Conservation (phyloP, 371 early-diverging fungal genomes). For the Fennellomyces sp. region DNA sequence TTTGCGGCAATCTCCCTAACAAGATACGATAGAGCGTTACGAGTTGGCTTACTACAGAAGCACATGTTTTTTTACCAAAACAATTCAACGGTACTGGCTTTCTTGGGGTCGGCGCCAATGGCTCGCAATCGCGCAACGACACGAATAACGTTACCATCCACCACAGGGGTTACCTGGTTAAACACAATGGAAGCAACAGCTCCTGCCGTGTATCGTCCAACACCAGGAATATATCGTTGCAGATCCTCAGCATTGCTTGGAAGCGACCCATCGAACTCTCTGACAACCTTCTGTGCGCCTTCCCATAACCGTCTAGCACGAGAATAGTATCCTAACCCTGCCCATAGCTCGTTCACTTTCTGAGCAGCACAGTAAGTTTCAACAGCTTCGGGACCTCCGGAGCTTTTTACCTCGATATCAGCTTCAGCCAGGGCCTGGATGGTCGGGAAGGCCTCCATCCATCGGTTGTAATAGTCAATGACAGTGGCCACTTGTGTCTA, state of each 20-base stretch:
- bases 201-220: conserved; percentile 70
- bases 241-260: conserved; percentile 63
- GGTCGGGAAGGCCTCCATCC: conserved; percentile 83
- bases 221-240: conserved; percentile 71
- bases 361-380: conserved; percentile 6
- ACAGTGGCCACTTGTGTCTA: conserved; percentile 80
- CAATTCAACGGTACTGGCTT: conserved; percentile 54
- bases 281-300: conserved; percentile 69
- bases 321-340: conserved; percentile 85
- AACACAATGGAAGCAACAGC: conserved; percentile 82
- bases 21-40: neutral
- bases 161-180: conserved; percentile 61
- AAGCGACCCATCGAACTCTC: conserved; percentile 56
- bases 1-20: conserved; percentile 61
- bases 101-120: conserved; percentile 74
- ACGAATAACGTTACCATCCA: conserved; percentile 86
- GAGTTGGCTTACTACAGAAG: neutral
- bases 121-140: conserved; percentile 73
- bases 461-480: conserved; percentile 70
- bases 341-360: conserved; percentile 76
- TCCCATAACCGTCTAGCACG: conserved; percentile 75
- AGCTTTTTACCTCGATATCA: conserved; percentile 58
- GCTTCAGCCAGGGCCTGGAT: conserved; percentile 69
- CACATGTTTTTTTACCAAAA: conserved; percentile 54
- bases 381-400: no score